Evolutionary conservation across 176 grass and related monocot genomes (phyloP).

Genomic region (Coix lacrymajobi): DNA sequence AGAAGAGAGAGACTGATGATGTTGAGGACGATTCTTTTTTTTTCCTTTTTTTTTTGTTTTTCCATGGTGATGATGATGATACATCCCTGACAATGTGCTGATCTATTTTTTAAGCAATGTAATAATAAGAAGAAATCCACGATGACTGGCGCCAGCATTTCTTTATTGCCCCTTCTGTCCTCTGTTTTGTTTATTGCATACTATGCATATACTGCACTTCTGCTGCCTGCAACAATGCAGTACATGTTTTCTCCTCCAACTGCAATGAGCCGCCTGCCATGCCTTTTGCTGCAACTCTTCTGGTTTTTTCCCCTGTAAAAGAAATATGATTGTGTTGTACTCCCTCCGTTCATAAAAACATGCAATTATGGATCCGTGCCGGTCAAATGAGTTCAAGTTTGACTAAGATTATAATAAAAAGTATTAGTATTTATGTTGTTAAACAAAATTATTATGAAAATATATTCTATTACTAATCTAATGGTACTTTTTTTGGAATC

Average conservation of each 20-base stretch:
- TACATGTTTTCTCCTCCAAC: background rate
- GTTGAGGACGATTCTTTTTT: background rate
- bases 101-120: constrained; percentile 15
- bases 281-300: background rate
- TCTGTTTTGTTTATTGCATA: background rate
- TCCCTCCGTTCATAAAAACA: too few relatives aligned
- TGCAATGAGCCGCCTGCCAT: background rate
- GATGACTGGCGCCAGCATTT: background rate
- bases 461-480: too few relatives aligned
- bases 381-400: too few relatives aligned
- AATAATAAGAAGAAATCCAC: background rate
- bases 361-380: too few relatives aligned
- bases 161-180: background rate
- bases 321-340: background rate
- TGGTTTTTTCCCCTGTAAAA: background rate
- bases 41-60: background rate
- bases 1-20: background rate
- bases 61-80: background rate
- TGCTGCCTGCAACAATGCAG: background rate
- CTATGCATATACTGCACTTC: background rate
- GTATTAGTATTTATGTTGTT: too few relatives aligned
- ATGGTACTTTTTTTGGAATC: too few relatives aligned
- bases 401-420: too few relatives aligned
- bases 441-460: too few relatives aligned
- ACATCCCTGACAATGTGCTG: constrained; percentile 21